Base-by-base conservation (phyloP, 179 eudicot species). In the Amaranthus tricolor region DNA sequence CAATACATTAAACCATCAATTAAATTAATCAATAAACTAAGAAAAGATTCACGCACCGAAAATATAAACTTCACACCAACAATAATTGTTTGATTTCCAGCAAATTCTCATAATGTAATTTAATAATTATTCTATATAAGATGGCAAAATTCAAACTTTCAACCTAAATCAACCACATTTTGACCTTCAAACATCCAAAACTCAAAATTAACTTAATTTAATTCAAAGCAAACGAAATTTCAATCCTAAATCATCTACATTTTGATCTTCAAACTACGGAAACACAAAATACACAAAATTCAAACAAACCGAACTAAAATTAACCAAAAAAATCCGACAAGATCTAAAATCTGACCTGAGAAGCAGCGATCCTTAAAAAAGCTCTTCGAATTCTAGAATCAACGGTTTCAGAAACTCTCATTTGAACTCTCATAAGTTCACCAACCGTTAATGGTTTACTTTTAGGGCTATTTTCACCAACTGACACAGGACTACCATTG, bases 401-500 rank as follows among this genome's bases (percentile, higher is more conserved):
- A 9, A 77, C 82, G 45, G 71, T 73, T 73, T 95, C 98, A 20
- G 90, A 76, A 51, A 95, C 87, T 79, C 90, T 81, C 97, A 95
- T 93, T 78, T 95, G 99, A 74, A 85, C 62, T 81, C 97, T 87
- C 95, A 95, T 89, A 6, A 95, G 85, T 86, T 95, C 99, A 57
- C 95, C 99, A 21, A 91, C 86, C 21, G 97, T 95, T 79, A 89
- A 77, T 7, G 90, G 88, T 81, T 68, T 82, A 56, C 71, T 82
- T 85, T 80, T 84, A 66, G 54, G 54, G 63, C 87, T 80, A 66
- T 79, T 86, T 8, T 79, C 88, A 66, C 79, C 74, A 45, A 58
- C 12, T 81, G 82, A 51, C 45, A 65, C 52, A 9, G 76, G 66
- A 19, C 48, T 43, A 63, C 72, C 64, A 49, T 62, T 62, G 7